These are phyloP conservation scores for Candida incommunis DNA, from an alignment of 805 yeast genomes.

Conservation along the genomic window DNA sequence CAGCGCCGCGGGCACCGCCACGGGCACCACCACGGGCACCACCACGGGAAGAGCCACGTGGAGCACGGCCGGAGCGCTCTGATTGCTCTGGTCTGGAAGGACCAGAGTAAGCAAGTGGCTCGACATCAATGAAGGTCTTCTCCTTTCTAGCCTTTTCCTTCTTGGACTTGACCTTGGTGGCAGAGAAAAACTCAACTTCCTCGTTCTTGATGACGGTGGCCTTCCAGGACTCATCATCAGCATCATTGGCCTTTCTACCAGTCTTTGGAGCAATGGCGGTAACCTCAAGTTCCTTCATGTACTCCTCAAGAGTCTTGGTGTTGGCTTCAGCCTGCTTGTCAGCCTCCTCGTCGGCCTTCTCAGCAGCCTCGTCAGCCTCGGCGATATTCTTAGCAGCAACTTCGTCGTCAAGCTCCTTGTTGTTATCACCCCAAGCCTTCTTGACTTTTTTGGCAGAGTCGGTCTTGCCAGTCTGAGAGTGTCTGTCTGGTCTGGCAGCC, in stretches of 20 bases:
- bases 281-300: slow-evolving; percentile 45
- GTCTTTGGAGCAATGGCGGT: slow-evolving; percentile 13
- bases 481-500: slow-evolving; percentile 61
- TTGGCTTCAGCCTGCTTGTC: slow-evolving; percentile 34
- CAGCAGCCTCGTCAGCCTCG: slow-evolving; percentile 24
- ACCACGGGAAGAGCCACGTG: slow-evolving; percentile 26
- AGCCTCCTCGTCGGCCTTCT: slow-evolving; percentile 25
- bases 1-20: slow-evolving; percentile 17
- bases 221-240: slow-evolving; percentile 31
- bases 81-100: slow-evolving; percentile 6
- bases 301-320: slow-evolving; percentile 70
- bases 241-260: slow-evolving; percentile 34
- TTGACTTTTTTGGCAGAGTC: slow-evolving; percentile 75
- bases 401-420: slow-evolving; percentile 51
- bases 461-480: slow-evolving; percentile 66
- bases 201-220: slow-evolving; percentile 54
- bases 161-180: slow-evolving; percentile 51
- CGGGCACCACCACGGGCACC: slow-evolving; percentile 13
- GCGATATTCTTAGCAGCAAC: slow-evolving; percentile 33
- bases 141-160: slow-evolving; percentile 69
- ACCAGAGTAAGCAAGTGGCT: slow-evolving; percentile 31
- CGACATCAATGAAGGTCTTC: slow-evolving; percentile 63
- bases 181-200: slow-evolving; percentile 38
- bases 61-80: slow-evolving; percentile 22
- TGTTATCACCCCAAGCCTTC: slow-evolving; percentile 82